phyloP scores from a whole-genome alignment of 2,329 filamentous ascomycete genomes.

The Diaporthe vaccinii region DNA sequence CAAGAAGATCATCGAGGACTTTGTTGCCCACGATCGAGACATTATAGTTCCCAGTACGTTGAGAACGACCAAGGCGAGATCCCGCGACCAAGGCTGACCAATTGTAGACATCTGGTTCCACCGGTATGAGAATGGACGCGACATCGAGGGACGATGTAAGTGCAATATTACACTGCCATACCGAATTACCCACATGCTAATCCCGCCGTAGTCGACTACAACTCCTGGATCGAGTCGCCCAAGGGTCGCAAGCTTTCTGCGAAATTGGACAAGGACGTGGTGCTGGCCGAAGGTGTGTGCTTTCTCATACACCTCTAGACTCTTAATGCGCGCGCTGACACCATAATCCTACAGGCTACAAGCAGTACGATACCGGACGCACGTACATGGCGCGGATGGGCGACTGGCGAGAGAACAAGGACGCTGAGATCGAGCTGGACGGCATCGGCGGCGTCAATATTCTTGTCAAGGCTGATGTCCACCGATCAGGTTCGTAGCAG shows the following conservation, averaged over 20 bases:
- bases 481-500: conserved; percentile 81
- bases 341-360: conserved; percentile 75
- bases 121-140: conserved; percentile 81
- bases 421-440: conserved; percentile 92
- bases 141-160: conserved; percentile 96
- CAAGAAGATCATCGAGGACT: conserved; percentile 89
- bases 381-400: conserved; percentile 92
- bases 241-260: conserved; percentile 82
- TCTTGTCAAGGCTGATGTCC: conserved; percentile 96
- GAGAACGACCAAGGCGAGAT: not conserved
- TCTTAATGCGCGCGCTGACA: conserved; percentile 38
- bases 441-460: conserved; percentile 98
- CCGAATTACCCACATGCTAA: not conserved
- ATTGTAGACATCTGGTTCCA: conserved; percentile 94
- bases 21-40: conserved; percentile 93
- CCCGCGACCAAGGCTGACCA: conserved; percentile 46
- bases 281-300: conserved; percentile 86
- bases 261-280: conserved; percentile 80
- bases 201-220: conserved; percentile 85
- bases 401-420: conserved; percentile 91
- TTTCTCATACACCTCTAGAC: too few relatives aligned
- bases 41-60: conserved; percentile 92
- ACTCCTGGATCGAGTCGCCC: conserved; percentile 97
- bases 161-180: conserved; percentile 41
- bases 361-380: conserved; percentile 90